Evolutionary conservation across 2,329 filamentous ascomycete species (phyloP).

Genomic region (Hypocreales sp.): DNA sequence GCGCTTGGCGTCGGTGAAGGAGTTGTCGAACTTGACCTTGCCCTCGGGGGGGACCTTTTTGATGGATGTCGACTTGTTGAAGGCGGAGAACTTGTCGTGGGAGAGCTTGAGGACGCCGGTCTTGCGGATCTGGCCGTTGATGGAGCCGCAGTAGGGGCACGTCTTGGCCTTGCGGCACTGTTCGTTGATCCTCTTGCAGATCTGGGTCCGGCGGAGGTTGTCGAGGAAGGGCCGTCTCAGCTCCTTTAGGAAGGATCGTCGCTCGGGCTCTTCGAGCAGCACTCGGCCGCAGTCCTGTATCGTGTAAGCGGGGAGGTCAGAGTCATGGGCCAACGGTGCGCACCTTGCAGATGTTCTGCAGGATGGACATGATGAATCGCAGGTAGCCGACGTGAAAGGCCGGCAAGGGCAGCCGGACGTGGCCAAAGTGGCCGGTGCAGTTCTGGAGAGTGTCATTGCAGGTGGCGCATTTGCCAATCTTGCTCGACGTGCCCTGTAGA

Average conservation of each 20-base stretch:
- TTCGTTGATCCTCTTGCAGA: conserved; percentile 78
- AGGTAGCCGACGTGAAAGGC: conserved; percentile 95
- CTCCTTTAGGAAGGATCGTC: conserved; percentile 62
- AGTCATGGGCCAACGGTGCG: conserved; percentile 22
- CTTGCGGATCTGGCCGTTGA: conserved; percentile 89
- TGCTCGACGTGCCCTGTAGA: conserved; percentile 63
- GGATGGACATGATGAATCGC: conserved; percentile 78
- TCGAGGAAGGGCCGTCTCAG: conserved; percentile 72
- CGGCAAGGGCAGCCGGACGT: conserved; percentile 78
- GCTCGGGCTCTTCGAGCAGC: conserved; percentile 65
- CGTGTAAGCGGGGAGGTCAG: neutral
- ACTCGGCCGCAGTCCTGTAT: conserved; percentile 56
- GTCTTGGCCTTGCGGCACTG: conserved; percentile 76
- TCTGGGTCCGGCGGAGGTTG: conserved; percentile 67
- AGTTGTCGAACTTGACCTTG: conserved; percentile 74
- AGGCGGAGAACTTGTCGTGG: conserved; percentile 83
- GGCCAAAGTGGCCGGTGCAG: conserved; percentile 91
- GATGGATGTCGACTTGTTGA: conserved; percentile 73
- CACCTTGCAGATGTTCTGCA: conserved; percentile 89
- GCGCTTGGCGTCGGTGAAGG: conserved; percentile 66
- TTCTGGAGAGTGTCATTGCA: conserved; percentile 68
- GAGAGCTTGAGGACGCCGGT: conserved; percentile 82
- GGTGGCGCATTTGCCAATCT: conserved; percentile 63
- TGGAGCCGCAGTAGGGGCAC: conserved; percentile 64
- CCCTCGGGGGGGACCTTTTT: conserved; percentile 71